These are phyloP conservation scores for Hygrophorus russula DNA, from an alignment of 768 basidiomycete species.

Conservation along the genomic window DNA sequence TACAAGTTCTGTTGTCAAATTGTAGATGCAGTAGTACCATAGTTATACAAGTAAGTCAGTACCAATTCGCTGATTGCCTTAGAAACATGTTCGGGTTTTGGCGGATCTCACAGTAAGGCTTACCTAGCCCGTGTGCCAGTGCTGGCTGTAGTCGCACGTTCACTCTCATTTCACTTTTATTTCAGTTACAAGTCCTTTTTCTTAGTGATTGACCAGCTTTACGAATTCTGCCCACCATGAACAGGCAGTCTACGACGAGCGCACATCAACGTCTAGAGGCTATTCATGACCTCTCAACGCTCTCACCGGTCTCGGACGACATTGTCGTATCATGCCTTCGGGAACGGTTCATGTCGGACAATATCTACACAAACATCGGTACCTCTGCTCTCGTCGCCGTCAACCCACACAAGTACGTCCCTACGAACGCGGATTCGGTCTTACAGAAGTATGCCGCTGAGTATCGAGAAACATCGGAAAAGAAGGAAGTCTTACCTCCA, in stretches of 20 bases:
- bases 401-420: slow-evolving; percentile 88
- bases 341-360: slow-evolving; percentile 79
- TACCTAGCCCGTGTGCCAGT: no score
- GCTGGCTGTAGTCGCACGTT: no score
- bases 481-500: slow-evolving; percentile 54
- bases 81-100: no score
- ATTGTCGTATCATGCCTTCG: slow-evolving; percentile 76
- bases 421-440: slow-evolving; percentile 73
- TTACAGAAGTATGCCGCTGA: slow-evolving; percentile 81
- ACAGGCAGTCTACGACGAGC: slow-evolving; percentile 22
- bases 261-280: slow-evolving; percentile 65
- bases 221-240: slow-evolving; percentile 4
- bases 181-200: no score
- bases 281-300: slow-evolving; percentile 54
- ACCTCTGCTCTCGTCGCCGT: slow-evolving; percentile 69
- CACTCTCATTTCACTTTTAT: no score
- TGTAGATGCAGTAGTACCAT: no score
- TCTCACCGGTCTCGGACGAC: slow-evolving; percentile 69
- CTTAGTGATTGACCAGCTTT: not conserved
- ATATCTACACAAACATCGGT: slow-evolving; percentile 67
- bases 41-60: no score
- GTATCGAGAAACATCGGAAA: slow-evolving; percentile 63
- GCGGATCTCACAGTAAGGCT: no score
- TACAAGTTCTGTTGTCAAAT: no score
- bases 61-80: no score